These are phyloP conservation scores for Trametes pubescens DNA, from an alignment of 1,284 basidiomycete species.

Conservation along the genomic window DNA sequence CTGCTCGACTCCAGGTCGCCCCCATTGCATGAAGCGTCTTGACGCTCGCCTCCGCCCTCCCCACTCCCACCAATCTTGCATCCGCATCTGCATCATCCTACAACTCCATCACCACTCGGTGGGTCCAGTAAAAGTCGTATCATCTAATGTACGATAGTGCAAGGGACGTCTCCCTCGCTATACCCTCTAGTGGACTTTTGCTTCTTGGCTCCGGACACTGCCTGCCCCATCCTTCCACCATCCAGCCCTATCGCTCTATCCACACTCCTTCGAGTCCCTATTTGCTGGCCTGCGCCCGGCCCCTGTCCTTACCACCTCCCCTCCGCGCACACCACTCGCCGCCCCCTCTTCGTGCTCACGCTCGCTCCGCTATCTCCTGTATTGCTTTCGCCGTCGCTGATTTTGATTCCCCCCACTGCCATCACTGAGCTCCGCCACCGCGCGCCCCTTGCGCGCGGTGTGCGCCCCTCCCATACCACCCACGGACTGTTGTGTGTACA, in stretches of 20 bases:
- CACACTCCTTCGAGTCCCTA: conserved; percentile 10
- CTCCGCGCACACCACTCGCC: conserved; percentile 5
- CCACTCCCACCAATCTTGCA: neutral
- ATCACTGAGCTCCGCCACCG: conserved; percentile 1
- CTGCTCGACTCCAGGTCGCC: conserved; percentile 28
- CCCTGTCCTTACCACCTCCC: conserved; percentile 17
- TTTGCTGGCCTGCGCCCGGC: conserved; percentile 10
- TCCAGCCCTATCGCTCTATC: conserved; percentile 5
- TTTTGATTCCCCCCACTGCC: conserved; percentile 20
- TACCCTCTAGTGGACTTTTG: conserved; percentile 30
- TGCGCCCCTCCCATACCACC: conserved; percentile 15
- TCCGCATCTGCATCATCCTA: conserved; percentile 5
- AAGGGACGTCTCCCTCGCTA: conserved; percentile 29
- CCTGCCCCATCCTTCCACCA: conserved; percentile 17
- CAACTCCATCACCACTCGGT: conserved; percentile 3
- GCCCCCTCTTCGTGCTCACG: conserved; percentile 4
- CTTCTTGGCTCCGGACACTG: conserved; percentile 26
- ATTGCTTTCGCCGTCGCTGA: conserved; percentile 33
- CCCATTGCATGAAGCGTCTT: conserved; percentile 31
- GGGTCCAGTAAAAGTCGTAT: conserved; percentile 31
- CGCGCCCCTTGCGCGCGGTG: neutral
- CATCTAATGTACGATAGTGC: conserved; percentile 34
- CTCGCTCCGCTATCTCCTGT: conserved; percentile 32
- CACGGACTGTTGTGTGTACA: conserved; percentile 29
- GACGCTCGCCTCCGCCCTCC: neutral